Percentiles rank a stretch among this genome's conserved stretches.
Conservation (phyloP, 2,329 filamentous ascomycete genomes). For the Fusarium mundagurra region DNA sequence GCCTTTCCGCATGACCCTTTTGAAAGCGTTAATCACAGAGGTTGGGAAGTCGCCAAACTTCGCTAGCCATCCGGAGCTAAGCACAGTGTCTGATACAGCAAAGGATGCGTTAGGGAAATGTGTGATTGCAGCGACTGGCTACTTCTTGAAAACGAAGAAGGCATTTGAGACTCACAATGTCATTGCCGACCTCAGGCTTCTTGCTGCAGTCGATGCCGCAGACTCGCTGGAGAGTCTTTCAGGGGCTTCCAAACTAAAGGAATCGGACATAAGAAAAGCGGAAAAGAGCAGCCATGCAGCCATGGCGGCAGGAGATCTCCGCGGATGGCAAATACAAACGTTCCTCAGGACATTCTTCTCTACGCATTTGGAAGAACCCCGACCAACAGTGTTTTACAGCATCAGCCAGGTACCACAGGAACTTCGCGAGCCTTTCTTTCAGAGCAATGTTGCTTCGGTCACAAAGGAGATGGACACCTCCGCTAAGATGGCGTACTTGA, state of each 20-base stretch:
- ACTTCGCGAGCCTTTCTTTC: slow-evolving; percentile 47
- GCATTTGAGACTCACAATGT: slow-evolving; percentile 39
- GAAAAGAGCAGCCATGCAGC: slow-evolving; percentile 48
- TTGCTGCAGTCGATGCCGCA: slow-evolving; percentile 49
- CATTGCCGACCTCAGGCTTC: slow-evolving; percentile 41
- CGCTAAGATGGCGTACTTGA: slow-evolving; percentile 52
- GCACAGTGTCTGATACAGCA: slow-evolving; percentile 37
- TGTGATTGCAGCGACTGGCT: slow-evolving; percentile 39
- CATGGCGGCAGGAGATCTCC: slow-evolving; percentile 49
- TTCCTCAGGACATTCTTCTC: slow-evolving; percentile 54
- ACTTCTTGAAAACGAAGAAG: slow-evolving; percentile 46
- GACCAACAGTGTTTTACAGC: slow-evolving; percentile 48
- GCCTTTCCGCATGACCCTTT: slow-evolving; percentile 48
- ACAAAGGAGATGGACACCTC: slow-evolving; percentile 46
- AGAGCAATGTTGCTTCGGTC: slow-evolving; percentile 46
- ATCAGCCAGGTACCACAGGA: slow-evolving; percentile 43
- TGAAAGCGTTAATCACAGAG: slow-evolving; percentile 48
- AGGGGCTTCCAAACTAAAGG: slow-evolving; percentile 39
- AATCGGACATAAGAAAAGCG: slow-evolving; percentile 48
- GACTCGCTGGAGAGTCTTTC: slow-evolving; percentile 35
- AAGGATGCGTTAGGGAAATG: slow-evolving; percentile 43
- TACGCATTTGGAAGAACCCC: slow-evolving; percentile 44
- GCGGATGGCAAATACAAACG: slow-evolving; percentile 58
- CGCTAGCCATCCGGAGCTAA: slow-evolving; percentile 38
- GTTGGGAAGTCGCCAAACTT: slow-evolving; percentile 43